Conservation (phyloP, 352 stramenopile species). For the Peronospora tabacina region DNA sequence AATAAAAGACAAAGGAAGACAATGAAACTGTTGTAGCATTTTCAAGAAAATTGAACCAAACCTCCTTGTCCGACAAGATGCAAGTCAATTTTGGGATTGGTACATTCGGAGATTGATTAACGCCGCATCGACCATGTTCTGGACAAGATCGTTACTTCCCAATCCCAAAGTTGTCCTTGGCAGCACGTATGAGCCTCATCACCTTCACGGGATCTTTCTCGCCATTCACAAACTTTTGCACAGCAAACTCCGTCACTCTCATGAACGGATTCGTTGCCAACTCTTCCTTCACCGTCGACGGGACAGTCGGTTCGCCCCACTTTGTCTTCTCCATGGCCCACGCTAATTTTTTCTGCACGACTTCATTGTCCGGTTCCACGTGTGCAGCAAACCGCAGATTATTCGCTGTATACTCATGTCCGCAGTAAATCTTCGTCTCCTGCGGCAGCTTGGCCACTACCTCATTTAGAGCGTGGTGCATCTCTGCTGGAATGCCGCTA, state of each 20-base stretch:
- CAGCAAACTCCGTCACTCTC: slow-evolving; percentile 39
- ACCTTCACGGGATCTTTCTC: slow-evolving; percentile 41
- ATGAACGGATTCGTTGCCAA: slow-evolving; percentile 79
- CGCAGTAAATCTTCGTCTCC: slow-evolving; percentile 79
- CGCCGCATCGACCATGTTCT: neutral
- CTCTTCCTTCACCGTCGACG: slow-evolving; percentile 74
- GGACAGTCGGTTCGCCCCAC: slow-evolving; percentile 68
- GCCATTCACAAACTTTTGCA: slow-evolving; percentile 47
- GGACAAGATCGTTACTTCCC: slow-evolving; percentile 27
- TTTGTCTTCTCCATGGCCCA: slow-evolving; percentile 44
- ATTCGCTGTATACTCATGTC: slow-evolving; percentile 90
- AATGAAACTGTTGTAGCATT: too few species aligned
- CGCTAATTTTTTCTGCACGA: slow-evolving; percentile 52
- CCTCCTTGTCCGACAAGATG: too few species aligned
- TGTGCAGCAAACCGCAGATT: slow-evolving; percentile 87
- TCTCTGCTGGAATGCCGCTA: slow-evolving; percentile 66
- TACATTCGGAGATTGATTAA: too few species aligned
- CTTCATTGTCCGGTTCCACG: slow-evolving; percentile 84
- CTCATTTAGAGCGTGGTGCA: slow-evolving; percentile 77
- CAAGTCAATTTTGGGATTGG: too few species aligned
- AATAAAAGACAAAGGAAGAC: too few species aligned
- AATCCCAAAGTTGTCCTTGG: slow-evolving; percentile 60
- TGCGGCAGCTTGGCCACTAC: slow-evolving; percentile 63
- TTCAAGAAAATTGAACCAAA: too few species aligned
- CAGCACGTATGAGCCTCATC: slow-evolving; percentile 44